Conservation (phyloP, 2,329 filamentous ascomycete genomes). For the Capronia coronata region DNA sequence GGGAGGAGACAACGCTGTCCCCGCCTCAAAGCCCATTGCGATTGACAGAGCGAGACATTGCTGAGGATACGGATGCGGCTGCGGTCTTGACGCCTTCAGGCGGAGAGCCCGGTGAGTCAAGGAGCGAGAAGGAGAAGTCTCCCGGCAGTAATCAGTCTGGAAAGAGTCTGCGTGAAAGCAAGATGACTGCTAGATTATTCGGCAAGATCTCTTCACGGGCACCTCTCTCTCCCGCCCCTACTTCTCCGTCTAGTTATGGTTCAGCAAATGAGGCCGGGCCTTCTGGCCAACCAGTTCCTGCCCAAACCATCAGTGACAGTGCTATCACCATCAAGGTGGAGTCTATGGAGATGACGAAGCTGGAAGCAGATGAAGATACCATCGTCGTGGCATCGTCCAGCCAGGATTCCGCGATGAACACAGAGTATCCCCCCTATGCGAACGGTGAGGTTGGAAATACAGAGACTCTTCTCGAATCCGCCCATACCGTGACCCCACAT, state of each 20-base stretch:
- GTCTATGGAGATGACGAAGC: constrained; percentile 20
- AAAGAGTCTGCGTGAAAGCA: constrained; percentile 10
- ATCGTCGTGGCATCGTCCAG: constrained; percentile 4
- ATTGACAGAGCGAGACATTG: constrained; percentile 1
- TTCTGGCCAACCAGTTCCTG: neutral
- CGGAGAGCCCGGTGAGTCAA: neutral
- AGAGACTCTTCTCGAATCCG: neutral
- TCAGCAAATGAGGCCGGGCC: constrained; percentile 7
- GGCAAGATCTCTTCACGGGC: constrained; percentile 10
- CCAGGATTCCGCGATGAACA: neutral
- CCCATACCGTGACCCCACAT: constrained; percentile 8
- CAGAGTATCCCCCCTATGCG: neutral
- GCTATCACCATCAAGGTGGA: constrained; percentile 27
- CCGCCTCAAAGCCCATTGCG: constrained; percentile 20
- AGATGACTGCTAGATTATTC: constrained; percentile 14
- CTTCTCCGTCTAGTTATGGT: constrained; percentile 24
- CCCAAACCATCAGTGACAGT: neutral
- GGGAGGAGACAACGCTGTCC: constrained; percentile 17
- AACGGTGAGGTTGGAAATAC: neutral
- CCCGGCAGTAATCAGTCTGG: neutral
- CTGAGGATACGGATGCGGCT: neutral
- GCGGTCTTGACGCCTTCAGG: neutral
- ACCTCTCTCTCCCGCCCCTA: constrained; percentile 22
- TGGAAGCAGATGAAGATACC: constrained; percentile 25
- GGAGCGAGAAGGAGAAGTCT: neutral